Evolutionary conservation across 2,329 filamentous ascomycete genomes (phyloP).

Genomic region (Ophiostoma himal-ulmi): DNA sequence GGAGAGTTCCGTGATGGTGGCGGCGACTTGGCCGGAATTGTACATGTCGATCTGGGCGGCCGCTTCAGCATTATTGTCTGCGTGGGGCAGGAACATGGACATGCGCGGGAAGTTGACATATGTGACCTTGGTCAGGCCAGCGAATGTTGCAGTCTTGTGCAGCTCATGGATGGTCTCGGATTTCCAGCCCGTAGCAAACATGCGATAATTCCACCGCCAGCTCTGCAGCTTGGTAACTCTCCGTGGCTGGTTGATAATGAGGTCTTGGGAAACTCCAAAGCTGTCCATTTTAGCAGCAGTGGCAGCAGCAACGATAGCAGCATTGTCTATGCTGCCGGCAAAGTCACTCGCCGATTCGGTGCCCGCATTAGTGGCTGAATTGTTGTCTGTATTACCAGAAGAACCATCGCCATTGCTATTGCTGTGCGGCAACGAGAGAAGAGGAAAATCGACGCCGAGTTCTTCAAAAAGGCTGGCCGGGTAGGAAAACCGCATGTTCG

Average conservation of each 20-base stretch:
- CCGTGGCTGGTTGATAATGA: background rate
- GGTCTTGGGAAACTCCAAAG: background rate
- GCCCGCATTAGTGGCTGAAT: background rate
- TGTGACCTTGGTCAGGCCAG: slow-evolving; percentile 48
- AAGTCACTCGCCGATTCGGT: background rate
- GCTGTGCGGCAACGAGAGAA: slow-evolving; percentile 24
- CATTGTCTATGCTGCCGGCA: background rate
- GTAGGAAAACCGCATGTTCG: slow-evolving; percentile 63
- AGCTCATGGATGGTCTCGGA: slow-evolving; percentile 46
- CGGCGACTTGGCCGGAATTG: slow-evolving; percentile 37
- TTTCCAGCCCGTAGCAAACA: slow-evolving; percentile 43
- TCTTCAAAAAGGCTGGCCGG: slow-evolving; percentile 58
- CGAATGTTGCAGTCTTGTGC: slow-evolving; percentile 54
- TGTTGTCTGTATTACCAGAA: background rate
- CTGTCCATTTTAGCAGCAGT: background rate
- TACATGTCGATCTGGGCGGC: background rate
- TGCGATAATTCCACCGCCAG: slow-evolving; percentile 58
- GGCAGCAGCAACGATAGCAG: background rate
- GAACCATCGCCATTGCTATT: slow-evolving; percentile 11
- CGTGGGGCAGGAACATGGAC: slow-evolving; percentile 39
- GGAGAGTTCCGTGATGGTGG: slow-evolving; percentile 50
- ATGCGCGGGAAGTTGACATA: slow-evolving; percentile 60
- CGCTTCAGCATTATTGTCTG: slow-evolving; percentile 28
- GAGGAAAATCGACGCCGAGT: slow-evolving; percentile 41
- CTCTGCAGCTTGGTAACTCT: slow-evolving; percentile 37